A percentile compares a stretch with the other conserved stretches of the same genome.
phyloP scores from a whole-genome alignment of 2,329 filamentous ascomycete species.

The Epichloe bromicola region DNA sequence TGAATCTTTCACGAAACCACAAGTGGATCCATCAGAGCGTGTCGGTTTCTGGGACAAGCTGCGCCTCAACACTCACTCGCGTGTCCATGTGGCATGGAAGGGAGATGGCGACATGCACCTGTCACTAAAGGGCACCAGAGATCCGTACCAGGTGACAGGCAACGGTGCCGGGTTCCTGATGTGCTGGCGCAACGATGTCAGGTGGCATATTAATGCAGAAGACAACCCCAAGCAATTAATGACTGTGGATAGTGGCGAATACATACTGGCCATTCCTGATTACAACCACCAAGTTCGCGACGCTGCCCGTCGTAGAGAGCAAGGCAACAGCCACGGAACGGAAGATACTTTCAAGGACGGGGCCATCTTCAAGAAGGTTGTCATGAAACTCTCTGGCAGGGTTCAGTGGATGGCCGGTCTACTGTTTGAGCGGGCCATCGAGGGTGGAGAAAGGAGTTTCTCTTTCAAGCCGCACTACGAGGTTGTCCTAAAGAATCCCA shows the following conservation, averaged over 20 bases:
- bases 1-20: conserved; percentile 93
- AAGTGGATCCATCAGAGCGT: conserved; percentile 81
- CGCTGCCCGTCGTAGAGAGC: conserved; percentile 34
- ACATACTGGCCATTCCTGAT: conserved; percentile 86
- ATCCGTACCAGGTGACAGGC: conserved; percentile 87
- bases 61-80: conserved; percentile 82
- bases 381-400: conserved; percentile 96
- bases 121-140: conserved; percentile 77
- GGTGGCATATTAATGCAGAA: conserved; percentile 70
- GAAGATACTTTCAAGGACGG: conserved; percentile 56
- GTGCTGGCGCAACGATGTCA: conserved; percentile 95
- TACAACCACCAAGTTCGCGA: conserved; percentile 78
- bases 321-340: conserved; percentile 46
- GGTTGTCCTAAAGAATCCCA: conserved; percentile 71
- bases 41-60: conserved; percentile 99
- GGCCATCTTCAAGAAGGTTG: conserved; percentile 91
- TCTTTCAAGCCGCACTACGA: conserved; percentile 88
- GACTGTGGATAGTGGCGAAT: conserved; percentile 90
- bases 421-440: conserved; percentile 78
- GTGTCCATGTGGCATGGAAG: conserved; percentile 80
- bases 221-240: conserved; percentile 89
- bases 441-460: conserved; percentile 62
- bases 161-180: conserved; percentile 92
- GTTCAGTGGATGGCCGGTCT: conserved; percentile 87
- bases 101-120: conserved; percentile 93